Conservation (phyloP, 1,284 basidiomycete genomes). For the Moesziomyces antarcticus region DNA sequence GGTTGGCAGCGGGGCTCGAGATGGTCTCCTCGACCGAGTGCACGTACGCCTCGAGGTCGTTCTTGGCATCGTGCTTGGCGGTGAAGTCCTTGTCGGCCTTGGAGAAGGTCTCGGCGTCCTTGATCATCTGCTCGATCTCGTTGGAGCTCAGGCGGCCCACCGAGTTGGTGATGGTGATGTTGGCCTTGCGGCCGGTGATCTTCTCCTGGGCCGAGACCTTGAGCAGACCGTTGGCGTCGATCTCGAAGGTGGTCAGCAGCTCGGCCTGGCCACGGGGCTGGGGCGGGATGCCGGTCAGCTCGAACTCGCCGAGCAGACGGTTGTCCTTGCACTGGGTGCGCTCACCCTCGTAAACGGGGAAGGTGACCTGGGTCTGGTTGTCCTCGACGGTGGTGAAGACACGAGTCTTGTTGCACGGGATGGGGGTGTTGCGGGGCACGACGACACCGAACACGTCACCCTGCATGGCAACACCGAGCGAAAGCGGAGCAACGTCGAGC, state of each 20-base stretch:
- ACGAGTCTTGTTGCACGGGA: constrained; percentile 67
- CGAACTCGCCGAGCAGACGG: constrained; percentile 68
- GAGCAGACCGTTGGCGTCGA: constrained; percentile 68
- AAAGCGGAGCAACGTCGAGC: constrained; percentile 67
- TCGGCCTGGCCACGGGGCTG: constrained; percentile 67
- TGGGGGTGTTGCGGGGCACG: constrained; percentile 67
- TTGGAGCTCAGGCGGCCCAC: constrained; percentile 65
- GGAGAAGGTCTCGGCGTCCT: constrained; percentile 68
- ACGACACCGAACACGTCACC: constrained; percentile 68
- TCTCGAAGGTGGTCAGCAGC: constrained; percentile 67
- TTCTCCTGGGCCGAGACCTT: constrained; percentile 67
- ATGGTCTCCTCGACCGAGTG: constrained; percentile 67
- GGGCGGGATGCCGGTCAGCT: constrained; percentile 67
- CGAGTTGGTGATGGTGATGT: constrained; percentile 68
- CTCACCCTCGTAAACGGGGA: constrained; percentile 69
- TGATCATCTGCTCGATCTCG: constrained; percentile 69
- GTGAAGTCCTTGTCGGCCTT: constrained; percentile 68
- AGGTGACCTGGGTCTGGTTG: constrained; percentile 68
- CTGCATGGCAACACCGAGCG: constrained; percentile 68
- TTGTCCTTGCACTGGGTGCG: constrained; percentile 68
- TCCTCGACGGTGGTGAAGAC: constrained; percentile 68
- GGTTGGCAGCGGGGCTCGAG: constrained; percentile 64
- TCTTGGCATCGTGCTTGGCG: constrained; percentile 66
- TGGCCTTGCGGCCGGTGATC: constrained; percentile 67
- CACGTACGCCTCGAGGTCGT: constrained; percentile 68